phyloP scores from a whole-genome alignment of 2,329 filamentous ascomycete species.

The Chaetomiaceae sp. region DNA sequence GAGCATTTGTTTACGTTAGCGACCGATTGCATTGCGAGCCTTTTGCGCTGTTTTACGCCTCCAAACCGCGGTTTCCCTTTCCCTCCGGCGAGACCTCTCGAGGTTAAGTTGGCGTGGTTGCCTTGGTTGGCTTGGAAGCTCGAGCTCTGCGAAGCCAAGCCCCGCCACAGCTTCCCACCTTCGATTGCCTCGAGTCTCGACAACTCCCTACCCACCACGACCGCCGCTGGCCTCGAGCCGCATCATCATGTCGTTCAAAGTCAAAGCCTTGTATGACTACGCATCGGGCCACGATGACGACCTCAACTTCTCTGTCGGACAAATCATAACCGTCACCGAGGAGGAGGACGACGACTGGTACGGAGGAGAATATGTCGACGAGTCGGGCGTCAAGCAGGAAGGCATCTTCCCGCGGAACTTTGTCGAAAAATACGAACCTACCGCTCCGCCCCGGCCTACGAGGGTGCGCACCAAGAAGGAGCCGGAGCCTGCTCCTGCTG shows the following conservation, averaged over 20 bases:
- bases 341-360: slow-evolving; percentile 95
- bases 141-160: slow-evolving; percentile 10
- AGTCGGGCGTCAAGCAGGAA: slow-evolving; percentile 66
- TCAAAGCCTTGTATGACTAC: slow-evolving; percentile 96
- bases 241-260: slow-evolving; percentile 73
- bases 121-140: slow-evolving; percentile 10
- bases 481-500: slow-evolving; percentile 29
- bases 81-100: no score
- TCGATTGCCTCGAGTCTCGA: no score
- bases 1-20: slow-evolving; percentile 10
- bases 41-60: background rate
- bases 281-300: slow-evolving; percentile 90
- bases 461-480: slow-evolving; percentile 69
- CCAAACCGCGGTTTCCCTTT: no score
- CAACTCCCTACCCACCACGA: background rate
- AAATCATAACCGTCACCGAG: slow-evolving; percentile 90
- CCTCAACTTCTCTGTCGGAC: slow-evolving; percentile 76
- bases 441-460: slow-evolving; percentile 77
- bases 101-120: no score
- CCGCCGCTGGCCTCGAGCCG: slow-evolving; percentile 20
- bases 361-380: slow-evolving; percentile 78
- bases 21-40: background rate
- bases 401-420: slow-evolving; percentile 96
- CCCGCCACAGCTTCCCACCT: slow-evolving; percentile 11
- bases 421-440: slow-evolving; percentile 92